These are phyloP conservation scores for Phytophthora pinifolia DNA, from an alignment of 352 stramenopile genomes.

Conservation along the genomic window DNA sequence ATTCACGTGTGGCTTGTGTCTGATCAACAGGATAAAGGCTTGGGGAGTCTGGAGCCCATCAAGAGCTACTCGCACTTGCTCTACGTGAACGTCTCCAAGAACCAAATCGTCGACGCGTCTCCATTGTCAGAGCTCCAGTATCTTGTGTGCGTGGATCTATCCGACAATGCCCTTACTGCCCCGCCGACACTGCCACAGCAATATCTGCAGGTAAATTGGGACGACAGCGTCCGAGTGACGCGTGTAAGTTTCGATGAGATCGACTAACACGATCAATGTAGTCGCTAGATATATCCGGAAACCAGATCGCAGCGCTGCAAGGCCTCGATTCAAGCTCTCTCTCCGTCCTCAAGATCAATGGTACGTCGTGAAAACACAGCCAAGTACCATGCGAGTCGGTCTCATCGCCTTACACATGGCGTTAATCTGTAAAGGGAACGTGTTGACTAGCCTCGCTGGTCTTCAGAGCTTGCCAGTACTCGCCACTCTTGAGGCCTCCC, in stretches of 20 bases:
- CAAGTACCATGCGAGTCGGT: not conserved
- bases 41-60: slow-evolving; percentile 59
- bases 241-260: not conserved
- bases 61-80: slow-evolving; percentile 63
- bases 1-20: not conserved
- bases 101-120: slow-evolving; percentile 56
- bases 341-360: slow-evolving; percentile 61
- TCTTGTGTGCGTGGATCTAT: slow-evolving; percentile 57
- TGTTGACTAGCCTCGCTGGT: slow-evolving; percentile 48
- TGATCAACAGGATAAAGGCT: slow-evolving; percentile 42
- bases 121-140: slow-evolving; percentile 58
- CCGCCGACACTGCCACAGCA: slow-evolving; percentile 44
- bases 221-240: not conserved
- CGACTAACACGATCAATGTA: slow-evolving; percentile 13
- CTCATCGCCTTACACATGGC: not conserved
- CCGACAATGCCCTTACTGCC: slow-evolving; percentile 50
- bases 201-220: slow-evolving; percentile 53
- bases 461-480: slow-evolving; percentile 48
- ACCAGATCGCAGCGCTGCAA: slow-evolving; percentile 62
- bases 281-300: slow-evolving; percentile 65
- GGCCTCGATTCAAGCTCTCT: slow-evolving; percentile 51
- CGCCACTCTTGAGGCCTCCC: slow-evolving; percentile 51
- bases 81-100: slow-evolving; percentile 71
- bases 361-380: slow-evolving; percentile 15
- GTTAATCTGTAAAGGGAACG: slow-evolving; percentile 39